phyloP scores from a whole-genome alignment of 352 stramenopile genomes.

The Pythium volutum region DNA sequence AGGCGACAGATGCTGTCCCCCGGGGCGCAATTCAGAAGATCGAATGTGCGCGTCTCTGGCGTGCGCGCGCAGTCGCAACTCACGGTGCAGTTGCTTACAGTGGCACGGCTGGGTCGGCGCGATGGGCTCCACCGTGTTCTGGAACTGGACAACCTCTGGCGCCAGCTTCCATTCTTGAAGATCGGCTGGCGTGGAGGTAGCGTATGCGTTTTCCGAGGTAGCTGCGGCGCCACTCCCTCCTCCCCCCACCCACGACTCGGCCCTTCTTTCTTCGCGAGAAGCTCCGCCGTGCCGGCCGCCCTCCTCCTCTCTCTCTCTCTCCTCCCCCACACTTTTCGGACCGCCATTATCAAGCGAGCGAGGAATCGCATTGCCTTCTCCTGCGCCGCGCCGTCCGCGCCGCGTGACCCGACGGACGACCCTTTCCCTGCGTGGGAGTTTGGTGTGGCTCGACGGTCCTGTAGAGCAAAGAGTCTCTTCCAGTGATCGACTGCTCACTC shows the following conservation, averaged over 20 bases:
- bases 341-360: conserved; percentile 13
- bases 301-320: conserved; percentile 2
- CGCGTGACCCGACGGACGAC: conserved; percentile 1
- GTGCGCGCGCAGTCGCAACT: conserved; percentile 9
- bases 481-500: not conserved
- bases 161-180: conserved; percentile 32
- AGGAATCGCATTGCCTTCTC: not conserved
- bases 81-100: conserved; percentile 9
- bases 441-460: no score
- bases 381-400: conserved; percentile 1
- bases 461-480: not conserved
- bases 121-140: conserved; percentile 19
- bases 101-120: not conserved
- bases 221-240: not conserved
- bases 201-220: conserved; percentile 18
- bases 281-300: conserved; percentile 5
- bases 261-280: conserved; percentile 31
- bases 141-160: conserved; percentile 8
- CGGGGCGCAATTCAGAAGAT: conserved; percentile 15
- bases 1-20: not conserved
- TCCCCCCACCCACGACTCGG: conserved; percentile 15
- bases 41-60: conserved; percentile 12
- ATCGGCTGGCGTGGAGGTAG: conserved; percentile 16
- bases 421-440: no score
- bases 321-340: conserved; percentile 18